Evolutionary conservation across 768 basidiomycete species (phyloP).

Genomic region (Gautieria morchelliformis): DNA sequence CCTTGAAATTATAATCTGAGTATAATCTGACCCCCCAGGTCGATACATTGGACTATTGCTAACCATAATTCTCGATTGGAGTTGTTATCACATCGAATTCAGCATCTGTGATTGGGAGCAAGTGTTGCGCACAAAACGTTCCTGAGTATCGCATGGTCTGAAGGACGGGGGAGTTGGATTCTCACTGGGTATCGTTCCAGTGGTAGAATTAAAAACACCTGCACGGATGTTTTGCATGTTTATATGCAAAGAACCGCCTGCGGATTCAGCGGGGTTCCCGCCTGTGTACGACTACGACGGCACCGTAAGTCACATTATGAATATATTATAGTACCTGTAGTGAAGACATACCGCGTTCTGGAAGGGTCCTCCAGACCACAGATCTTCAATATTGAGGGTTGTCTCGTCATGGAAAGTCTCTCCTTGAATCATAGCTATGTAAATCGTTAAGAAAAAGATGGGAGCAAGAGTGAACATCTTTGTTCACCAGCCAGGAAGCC

Average conservation of each 20-base stretch:
- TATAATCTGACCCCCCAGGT: background rate
- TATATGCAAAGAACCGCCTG: slow-evolving; percentile 33
- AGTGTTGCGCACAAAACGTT: background rate
- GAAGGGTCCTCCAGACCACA: slow-evolving; percentile 72
- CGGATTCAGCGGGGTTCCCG: slow-evolving; percentile 47
- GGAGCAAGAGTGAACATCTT: background rate
- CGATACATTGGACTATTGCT: background rate
- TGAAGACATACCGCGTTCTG: slow-evolving; percentile 42
- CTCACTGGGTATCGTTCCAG: slow-evolving; percentile 50
- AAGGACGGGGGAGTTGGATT: background rate
- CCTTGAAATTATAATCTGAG: slow-evolving; percentile 30
- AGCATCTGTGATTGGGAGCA: background rate
- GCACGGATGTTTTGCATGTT: slow-evolving; percentile 45
- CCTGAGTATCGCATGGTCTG: background rate
- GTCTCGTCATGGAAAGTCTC: slow-evolving; percentile 49
- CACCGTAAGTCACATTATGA: background rate
- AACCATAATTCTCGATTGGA: slow-evolving; percentile 6
- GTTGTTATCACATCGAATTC: slow-evolving; percentile 7
- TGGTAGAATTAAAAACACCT: slow-evolving; percentile 46
- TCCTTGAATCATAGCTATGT: slow-evolving; percentile 54
- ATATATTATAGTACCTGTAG: background rate
- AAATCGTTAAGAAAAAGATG: background rate
- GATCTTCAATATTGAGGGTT: slow-evolving; percentile 65
- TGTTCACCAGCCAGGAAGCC: slow-evolving; percentile 37
- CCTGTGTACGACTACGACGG: slow-evolving; percentile 51